Evolutionary conservation across 176 grass and related monocot genomes (phyloP).

Genomic region (Triticum urartu): DNA sequence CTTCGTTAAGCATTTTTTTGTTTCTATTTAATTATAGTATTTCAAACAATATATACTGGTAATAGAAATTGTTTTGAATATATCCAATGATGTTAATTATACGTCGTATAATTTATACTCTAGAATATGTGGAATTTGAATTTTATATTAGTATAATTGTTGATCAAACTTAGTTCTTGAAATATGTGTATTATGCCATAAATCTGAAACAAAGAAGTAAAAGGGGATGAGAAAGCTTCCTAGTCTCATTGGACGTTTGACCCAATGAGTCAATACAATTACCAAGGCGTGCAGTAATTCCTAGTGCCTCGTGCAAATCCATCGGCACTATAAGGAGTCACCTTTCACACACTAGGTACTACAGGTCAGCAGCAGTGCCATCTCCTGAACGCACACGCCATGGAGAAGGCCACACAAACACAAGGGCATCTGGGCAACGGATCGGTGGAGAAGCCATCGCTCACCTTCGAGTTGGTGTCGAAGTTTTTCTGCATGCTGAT

Average conservation of each 20-base stretch:
- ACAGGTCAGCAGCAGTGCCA: neutral
- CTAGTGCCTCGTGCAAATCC: neutral
- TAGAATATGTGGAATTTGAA: too few relatives aligned
- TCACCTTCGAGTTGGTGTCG: constrained; percentile 24
- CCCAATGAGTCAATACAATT: neutral
- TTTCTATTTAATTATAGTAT: too few relatives aligned
- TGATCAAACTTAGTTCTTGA: neutral
- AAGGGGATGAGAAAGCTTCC: neutral
- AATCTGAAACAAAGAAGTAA: neutral
- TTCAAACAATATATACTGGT: too few relatives aligned
- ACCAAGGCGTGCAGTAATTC: neutral
- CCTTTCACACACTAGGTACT: too few relatives aligned
- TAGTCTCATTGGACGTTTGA: neutral
- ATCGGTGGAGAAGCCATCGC: neutral
- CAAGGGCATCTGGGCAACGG: neutral
- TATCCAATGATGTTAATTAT: neutral
- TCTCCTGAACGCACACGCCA: too few relatives aligned
- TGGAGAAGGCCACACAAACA: neutral
- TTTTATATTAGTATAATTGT: neutral
- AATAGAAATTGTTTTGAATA: too few relatives aligned
- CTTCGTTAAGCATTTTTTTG: too few relatives aligned
- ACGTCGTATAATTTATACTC: neutral
- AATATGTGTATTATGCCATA: neutral
- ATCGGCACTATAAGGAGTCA: neutral
- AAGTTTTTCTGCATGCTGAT: constrained; percentile 38